Percentiles rank a stretch among this genome's conserved stretches.
Conservation (phyloP, 2,329 filamentous ascomycete genomes). For the Thielaviopsis musarum region DNA sequence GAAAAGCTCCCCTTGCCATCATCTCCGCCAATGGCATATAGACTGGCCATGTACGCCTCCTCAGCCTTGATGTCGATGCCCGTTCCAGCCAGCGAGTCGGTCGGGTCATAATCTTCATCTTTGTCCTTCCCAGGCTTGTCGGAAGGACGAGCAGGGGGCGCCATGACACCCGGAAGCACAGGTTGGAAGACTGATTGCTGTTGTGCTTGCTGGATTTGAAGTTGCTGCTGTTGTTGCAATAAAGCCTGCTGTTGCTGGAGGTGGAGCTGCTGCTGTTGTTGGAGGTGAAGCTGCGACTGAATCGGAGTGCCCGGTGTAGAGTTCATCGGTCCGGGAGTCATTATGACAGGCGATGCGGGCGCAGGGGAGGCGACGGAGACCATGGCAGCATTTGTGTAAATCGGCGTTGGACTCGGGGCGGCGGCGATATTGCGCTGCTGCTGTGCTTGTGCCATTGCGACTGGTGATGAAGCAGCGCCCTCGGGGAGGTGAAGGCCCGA, state of each 20-base stretch:
- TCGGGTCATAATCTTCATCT: constrained; percentile 56
- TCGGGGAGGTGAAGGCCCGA: constrained; percentile 14
- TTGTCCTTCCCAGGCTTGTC: constrained; percentile 46
- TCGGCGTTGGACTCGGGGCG: constrained; percentile 7
- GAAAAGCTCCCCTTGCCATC: constrained; percentile 21
- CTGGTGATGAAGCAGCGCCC: constrained; percentile 11
- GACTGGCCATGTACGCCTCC: constrained; percentile 58
- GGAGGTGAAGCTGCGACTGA: background rate
- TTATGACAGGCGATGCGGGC: constrained; percentile 8
- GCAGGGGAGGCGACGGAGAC: constrained; percentile 11
- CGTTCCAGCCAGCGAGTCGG: constrained; percentile 68
- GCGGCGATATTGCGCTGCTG: constrained; percentile 5
- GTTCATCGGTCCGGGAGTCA: constrained; percentile 5
- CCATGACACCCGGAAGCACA: constrained; percentile 29
- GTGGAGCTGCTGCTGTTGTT: constrained; percentile 1
- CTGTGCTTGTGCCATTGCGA: constrained; percentile 13
- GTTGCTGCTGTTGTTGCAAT: constrained; percentile 7
- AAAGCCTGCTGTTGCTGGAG: constrained; percentile 3
- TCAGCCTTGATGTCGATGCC: constrained; percentile 79
- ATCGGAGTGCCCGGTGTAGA: background rate
- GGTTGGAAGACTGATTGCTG: constrained; percentile 4
- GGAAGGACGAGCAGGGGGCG: constrained; percentile 41
- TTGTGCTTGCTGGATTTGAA: constrained; percentile 4
- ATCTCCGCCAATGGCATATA: constrained; percentile 27
- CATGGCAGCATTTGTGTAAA: constrained; percentile 15